Evolutionary conservation across 768 basidiomycete species (phyloP).

Genomic region (Termitomyces sp.): DNA sequence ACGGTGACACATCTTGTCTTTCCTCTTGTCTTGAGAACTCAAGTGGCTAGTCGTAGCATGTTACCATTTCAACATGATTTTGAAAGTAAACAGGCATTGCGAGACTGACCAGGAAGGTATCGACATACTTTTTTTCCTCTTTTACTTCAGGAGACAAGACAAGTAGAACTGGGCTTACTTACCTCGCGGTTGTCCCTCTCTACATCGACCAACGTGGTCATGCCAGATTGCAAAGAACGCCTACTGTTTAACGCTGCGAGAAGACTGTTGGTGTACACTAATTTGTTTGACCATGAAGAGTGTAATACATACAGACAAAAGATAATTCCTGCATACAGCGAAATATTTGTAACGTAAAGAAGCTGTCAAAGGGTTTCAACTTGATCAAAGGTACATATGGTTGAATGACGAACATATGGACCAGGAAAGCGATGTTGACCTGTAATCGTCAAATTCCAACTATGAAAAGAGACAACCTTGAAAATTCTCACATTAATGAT

Average conservation of each 20-base stretch:
- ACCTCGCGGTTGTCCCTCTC: not conserved
- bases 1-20: not conserved
- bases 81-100: not conserved
- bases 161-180: not conserved
- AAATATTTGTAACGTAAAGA: constrained; percentile 8
- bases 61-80: not conserved
- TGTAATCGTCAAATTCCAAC: not conserved
- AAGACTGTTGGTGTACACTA: constrained; percentile 3
- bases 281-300: not conserved
- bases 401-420: not conserved
- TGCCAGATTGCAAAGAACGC: not conserved
- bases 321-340: not conserved
- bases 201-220: not conserved
- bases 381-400: not conserved
- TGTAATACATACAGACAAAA: not conserved
- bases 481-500: not conserved
- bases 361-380: not conserved
- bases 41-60: not conserved
- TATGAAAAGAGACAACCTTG: not conserved
- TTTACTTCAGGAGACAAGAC: too few relatives aligned
- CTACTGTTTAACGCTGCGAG: constrained; percentile 2
- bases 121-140: not conserved
- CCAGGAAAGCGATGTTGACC: not conserved
- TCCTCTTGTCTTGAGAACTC: not conserved
- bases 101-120: not conserved